phyloP scores from a whole-genome alignment of 495 filamentous ascomycete species.

The Talaromyces ruber region DNA sequence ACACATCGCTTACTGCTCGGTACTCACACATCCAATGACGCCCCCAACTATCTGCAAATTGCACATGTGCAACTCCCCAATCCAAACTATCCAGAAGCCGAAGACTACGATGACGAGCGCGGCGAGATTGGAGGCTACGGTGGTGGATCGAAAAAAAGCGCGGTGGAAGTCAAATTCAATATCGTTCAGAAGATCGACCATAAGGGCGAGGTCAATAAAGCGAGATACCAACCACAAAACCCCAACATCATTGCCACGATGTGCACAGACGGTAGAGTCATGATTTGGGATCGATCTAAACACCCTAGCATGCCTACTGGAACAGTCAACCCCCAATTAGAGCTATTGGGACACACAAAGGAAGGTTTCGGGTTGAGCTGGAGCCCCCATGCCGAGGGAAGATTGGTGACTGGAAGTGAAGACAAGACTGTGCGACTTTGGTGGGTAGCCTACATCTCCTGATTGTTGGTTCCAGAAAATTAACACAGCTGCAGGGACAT shows the following conservation, averaged over 20 bases:
- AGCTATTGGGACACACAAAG: slow-evolving; percentile 71
- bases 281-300: slow-evolving; percentile 95
- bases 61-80: slow-evolving; percentile 88
- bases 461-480: not conserved
- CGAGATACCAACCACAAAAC: slow-evolving; percentile 94
- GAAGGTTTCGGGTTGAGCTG: slow-evolving; percentile 96
- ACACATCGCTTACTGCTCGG: slow-evolving; percentile 86
- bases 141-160: slow-evolving; percentile 50
- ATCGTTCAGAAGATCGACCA: slow-evolving; percentile 95
- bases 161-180: slow-evolving; percentile 69
- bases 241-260: slow-evolving; percentile 95
- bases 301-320: slow-evolving; percentile 67
- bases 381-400: slow-evolving; percentile 77
- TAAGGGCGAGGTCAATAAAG: slow-evolving; percentile 96
- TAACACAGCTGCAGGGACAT: slow-evolving; percentile 53
- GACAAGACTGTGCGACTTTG: slow-evolving; percentile 87
- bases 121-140: slow-evolving; percentile 94
- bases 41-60: slow-evolving; percentile 90
- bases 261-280: slow-evolving; percentile 74
- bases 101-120: slow-evolving; percentile 82
- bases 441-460: slow-evolving; percentile 36
- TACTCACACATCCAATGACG: slow-evolving; percentile 84
- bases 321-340: slow-evolving; percentile 70
- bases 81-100: slow-evolving; percentile 57
- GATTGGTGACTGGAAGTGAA: slow-evolving; percentile 81